Percentiles rank a stretch among this genome's conserved stretches.
Evolutionary conservation across 2,329 filamentous ascomycete species (phyloP).

Genomic region (Clonostachys sp.): DNA sequence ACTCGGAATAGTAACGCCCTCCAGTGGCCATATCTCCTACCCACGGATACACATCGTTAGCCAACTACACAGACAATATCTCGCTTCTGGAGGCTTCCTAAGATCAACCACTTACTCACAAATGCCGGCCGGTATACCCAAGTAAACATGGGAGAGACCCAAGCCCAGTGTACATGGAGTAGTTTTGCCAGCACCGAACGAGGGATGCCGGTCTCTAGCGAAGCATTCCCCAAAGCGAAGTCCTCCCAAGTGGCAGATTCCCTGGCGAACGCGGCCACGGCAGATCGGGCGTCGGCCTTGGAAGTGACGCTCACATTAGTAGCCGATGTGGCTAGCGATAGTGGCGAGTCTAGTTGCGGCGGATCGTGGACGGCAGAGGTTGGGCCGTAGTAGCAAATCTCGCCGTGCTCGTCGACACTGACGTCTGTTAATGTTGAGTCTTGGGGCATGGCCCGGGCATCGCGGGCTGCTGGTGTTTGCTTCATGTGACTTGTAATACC

Average conservation of each 20-base stretch:
- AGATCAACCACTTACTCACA: slow-evolving; percentile 7
- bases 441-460: too few species aligned
- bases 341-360: slow-evolving; percentile 5
- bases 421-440: not conserved
- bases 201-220: slow-evolving; percentile 12
- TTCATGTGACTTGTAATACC: not conserved
- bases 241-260: slow-evolving; percentile 14
- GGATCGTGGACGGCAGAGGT: slow-evolving; percentile 18
- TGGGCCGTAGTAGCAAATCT: slow-evolving; percentile 15
- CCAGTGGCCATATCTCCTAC: slow-evolving; percentile 15
- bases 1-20: slow-evolving; percentile 17
- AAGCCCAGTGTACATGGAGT: slow-evolving; percentile 15
- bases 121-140: slow-evolving; percentile 20
- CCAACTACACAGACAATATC: too few species aligned
- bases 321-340: slow-evolving; percentile 1
- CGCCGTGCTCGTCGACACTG: not conserved
- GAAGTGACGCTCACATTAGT: slow-evolving; percentile 4
- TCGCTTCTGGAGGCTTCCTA: not conserved
- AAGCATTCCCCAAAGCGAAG: slow-evolving; percentile 15
- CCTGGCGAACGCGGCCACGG: slow-evolving; percentile 11
- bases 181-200: slow-evolving; percentile 8
- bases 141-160: slow-evolving; percentile 18
- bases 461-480: not conserved
- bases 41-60: not conserved
- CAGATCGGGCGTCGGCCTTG: slow-evolving; percentile 3